Evolutionary conservation across 2,329 filamentous ascomycete genomes (phyloP), one percentile per base, ranked within the genome.

Genomic region (Chaetomium olivaceum): DNA sequence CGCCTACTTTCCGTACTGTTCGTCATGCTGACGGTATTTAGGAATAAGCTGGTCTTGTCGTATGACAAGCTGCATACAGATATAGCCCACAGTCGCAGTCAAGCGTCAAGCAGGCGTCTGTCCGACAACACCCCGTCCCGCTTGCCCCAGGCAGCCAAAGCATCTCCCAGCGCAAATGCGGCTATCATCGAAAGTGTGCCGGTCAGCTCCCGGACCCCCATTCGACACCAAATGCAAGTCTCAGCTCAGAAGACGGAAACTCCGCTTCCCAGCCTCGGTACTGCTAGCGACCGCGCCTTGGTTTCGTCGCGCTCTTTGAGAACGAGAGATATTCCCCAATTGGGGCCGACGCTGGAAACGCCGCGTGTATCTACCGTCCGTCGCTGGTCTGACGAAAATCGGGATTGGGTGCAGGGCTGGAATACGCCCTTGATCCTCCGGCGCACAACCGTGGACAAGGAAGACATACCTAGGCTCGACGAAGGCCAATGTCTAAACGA

Each of bases 401-500:
- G 78, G 7, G 76, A 76, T 2, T 89, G 87, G 87, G 75, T 76
- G 39, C 76, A 76, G 19, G 66, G 77, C 0, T 89, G 87, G 86
- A 78, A 81, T 19, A 80, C 80, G 58, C 84, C 89, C 1, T 79
- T 93, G 1, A 79, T 87, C 2, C 92, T 87, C 73, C 88, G 86
- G 58, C 83, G 87, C 67, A 86, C 89, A 1, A 87, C 84, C 1
- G 87, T 95, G 1, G 86, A 91, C 64, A 87, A 84, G 67, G 80
- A 84, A n/a, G 92, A 95, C 73, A 87, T 98, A 39, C 79, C 83
- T 23, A 85, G 92, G 51, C 83, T 99, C 2, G 89, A 96, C 67
- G 91, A 96, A 68, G 91, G 89, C 14, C 86, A 97, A 71, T 96
- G 91, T 66, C 79, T 99, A 52, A 99, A 99, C 74, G 95, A 99